Evolutionary conservation across 257 asterid genomes (phyloP).

Genomic region (Plectranthus barbatus): DNA sequence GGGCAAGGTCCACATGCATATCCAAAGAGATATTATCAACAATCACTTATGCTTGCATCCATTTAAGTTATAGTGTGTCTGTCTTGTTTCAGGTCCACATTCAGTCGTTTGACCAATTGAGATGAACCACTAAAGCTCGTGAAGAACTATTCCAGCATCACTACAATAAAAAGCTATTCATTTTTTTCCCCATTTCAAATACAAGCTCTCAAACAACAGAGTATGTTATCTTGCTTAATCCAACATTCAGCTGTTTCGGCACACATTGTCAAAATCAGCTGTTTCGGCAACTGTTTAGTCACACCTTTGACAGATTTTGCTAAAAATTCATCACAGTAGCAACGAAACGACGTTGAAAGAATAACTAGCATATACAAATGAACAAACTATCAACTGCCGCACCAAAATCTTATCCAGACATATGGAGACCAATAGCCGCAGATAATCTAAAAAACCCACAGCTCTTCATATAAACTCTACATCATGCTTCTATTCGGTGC

Average conservation of each 20-base stretch:
- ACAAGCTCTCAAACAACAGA: too few relatives aligned
- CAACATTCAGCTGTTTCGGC: too few relatives aligned
- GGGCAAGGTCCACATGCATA: neutral
- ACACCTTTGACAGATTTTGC: neutral
- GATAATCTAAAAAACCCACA: neutral
- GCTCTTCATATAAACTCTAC: neutral
- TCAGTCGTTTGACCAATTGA: neutral
- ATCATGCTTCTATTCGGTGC: slow-evolving; percentile 3
- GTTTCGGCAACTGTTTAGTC: too few relatives aligned
- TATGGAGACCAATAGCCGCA: neutral
- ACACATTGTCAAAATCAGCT: too few relatives aligned
- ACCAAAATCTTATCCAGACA: slow-evolving; percentile 1
- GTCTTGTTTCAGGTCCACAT: neutral
- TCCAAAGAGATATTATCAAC: neutral
- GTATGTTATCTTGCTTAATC: too few relatives aligned
- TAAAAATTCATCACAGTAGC: neutral
- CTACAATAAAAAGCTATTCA: too few relatives aligned
- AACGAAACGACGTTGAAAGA: neutral
- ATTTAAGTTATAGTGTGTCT: neutral
- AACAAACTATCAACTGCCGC: too few relatives aligned
- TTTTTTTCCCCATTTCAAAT: too few relatives aligned
- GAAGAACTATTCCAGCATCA: too few relatives aligned
- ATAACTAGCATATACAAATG: neutral
- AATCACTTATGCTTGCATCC: neutral
- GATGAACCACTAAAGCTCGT: too few relatives aligned